Evolutionary conservation across 768 basidiomycete species (phyloP), one percentile per base, ranked within the genome.

Genomic region (Phaeotremella skinneri): DNA sequence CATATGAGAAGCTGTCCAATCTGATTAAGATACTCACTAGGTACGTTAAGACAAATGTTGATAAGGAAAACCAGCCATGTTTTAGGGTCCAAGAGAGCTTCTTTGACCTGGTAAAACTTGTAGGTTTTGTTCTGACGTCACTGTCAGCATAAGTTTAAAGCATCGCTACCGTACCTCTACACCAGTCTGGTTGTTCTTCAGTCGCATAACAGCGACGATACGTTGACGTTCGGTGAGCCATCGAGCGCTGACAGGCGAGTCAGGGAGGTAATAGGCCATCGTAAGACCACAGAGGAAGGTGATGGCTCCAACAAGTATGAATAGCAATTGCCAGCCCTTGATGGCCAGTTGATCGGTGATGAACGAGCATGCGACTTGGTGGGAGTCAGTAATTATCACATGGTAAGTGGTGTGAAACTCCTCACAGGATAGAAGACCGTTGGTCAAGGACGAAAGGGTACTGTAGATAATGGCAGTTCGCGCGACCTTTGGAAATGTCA

Each of bases 11-110:
- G n/a, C n/a, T n/a, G n/a, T n/a, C n/a, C n/a, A n/a, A n/a, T n/a
- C n/a, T n/a, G n/a, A n/a, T n/a, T n/a, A n/a, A n/a, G n/a, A 1
- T 55, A 34, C 20, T 59, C 66, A 45, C 66, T 73, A 41, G 69
- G 69, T 2, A 73, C 53, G 61, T 68, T 69, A 31, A 70, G 52
- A 21, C 55, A 37, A 25, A 70, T 41, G 41, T 63, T 66, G 61
- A 67, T 67, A 30, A 59, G 30, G 57, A 73, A 70, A 52, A 66
- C 52, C 13, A 73, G 41, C 61, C 66, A 71, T 1, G 67, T 64
- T 43, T 62, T 66, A n/a, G 62, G 52, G 52, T 73, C 72, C 4
- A 56, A 42, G 23, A 68, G 55, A 2, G 72, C 67, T 49, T 71
- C 67, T 5, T 45, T 43, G 20, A 66, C 47, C 41, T 71, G 69